Base-by-base conservation (phyloP, 108 stramenopile species). In the Cyclostephanos invisitatus region DNA sequence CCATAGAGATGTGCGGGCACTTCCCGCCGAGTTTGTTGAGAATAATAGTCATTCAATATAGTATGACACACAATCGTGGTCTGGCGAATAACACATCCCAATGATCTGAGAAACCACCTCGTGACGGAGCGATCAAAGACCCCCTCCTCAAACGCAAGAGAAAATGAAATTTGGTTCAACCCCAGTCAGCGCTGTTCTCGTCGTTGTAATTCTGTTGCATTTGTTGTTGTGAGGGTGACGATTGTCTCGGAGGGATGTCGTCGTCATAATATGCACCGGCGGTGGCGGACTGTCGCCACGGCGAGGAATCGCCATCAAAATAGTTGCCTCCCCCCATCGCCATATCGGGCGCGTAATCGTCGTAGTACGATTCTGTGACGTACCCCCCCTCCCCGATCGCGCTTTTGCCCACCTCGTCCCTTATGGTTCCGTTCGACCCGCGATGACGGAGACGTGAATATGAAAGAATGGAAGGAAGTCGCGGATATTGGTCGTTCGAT, bases 371-470 rank as follows among this genome's bases (percentile, higher is more conserved):
- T 54, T 64, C 62, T 8, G 51, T 49, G 20, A 58, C 65, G 37
- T 55, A 55, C 20, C n/a, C 38, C 36, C 66, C 58, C 48, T 67
- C 71, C n/a, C 67, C 70, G n/a, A 46, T 28, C n/a, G 27, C 70
- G 40, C 28, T 68, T 58, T 78, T 62, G 40, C 77, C 72, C 10
- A 78, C 77, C 46, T 78, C 71, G 44, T 72, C 77, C 77, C 76
- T 77, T 24, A 18, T 24, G 2, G 5, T 24, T 25, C n/a, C n/a
- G 1, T 54, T 53, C 14, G 6, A 18, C 7, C 51, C 15, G 5
- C 49, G 48, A 51, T 8, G 4, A 32, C 32, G 32, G 32, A 32
- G 32, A 40, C 7, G 40, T 11, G 7, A 8, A 11, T 40, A 7
- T 40, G 9, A 40, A 11, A 40, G 40, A 11, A 11, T 11, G 9